phyloP scores from a whole-genome alignment of 2,329 filamentous ascomycete species.

The Penicillium italicum region DNA sequence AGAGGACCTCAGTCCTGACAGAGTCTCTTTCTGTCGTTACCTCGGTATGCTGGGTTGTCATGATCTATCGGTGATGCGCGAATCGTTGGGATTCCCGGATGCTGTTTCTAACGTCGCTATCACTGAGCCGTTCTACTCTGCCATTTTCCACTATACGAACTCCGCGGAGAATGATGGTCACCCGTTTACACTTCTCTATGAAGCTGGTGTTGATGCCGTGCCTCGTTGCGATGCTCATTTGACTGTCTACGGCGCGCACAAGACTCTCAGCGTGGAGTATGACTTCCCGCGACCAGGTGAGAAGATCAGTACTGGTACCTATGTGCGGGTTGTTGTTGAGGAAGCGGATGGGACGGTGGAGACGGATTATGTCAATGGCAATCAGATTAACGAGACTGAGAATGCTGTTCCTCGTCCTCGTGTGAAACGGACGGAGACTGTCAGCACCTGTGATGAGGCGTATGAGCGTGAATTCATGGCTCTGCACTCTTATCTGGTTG shows the following conservation, averaged over 20 bases:
- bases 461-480: conserved; percentile 37
- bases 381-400: neutral
- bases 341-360: conserved; percentile 21
- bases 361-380: neutral
- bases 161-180: conserved; percentile 13
- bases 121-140: conserved; percentile 42
- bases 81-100: conserved; percentile 51
- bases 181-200: conserved; percentile 54
- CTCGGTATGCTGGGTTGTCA: conserved; percentile 52
- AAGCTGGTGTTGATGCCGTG: conserved; percentile 54
- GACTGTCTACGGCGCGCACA: conserved; percentile 51
- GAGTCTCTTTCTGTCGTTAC: conserved; percentile 40
- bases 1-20: conserved; percentile 29
- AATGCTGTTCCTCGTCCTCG: neutral
- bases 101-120: conserved; percentile 45
- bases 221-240: conserved; percentile 42
- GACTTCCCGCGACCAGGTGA: conserved; percentile 51
- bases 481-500: conserved; percentile 35
- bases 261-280: conserved; percentile 54
- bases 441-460: conserved; percentile 37
- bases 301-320: conserved; percentile 49
- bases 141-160: conserved; percentile 34
- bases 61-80: conserved; percentile 54
- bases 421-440: conserved; percentile 26
- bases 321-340: conserved; percentile 46